Base-by-base conservation (phyloP, 768 basidiomycete species). In the Suillus paluster region DNA sequence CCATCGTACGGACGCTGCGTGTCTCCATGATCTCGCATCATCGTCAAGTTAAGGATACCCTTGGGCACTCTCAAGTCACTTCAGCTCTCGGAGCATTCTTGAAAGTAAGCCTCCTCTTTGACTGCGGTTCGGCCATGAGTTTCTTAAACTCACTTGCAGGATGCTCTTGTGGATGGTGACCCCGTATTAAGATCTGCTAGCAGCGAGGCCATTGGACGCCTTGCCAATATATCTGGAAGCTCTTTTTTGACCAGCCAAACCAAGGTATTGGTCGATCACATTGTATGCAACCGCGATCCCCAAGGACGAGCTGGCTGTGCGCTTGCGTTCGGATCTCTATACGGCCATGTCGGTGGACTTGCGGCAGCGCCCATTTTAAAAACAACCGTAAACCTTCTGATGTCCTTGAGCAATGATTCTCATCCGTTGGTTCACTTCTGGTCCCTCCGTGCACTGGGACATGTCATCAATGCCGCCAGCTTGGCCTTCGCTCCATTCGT, bases 381-480 rank as follows among this genome's bases (percentile, higher is more conserved):
- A 75, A 97, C 96, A 1, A 94, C 96, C 0, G 92, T 97, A 64
- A 95, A 97, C 70, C 89, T 99, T 49, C 81, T 98, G 41, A 93
- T 97, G 87, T 97, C 96, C 0, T 84, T 99, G 21, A 88, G 91
- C 74, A 95, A 92, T 63, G 97, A 99, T 73, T 95, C 97, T 0
- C 97, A 99, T 72, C 97, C 97, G 0, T 84, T 95, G 36, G 97
- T 98, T 7, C 97, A 99, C 74, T 97, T 91, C 70, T 96, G 92
- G 88, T 90, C 97, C 3, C 79, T 98, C 64, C 88, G 85, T 53
- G 92, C 97, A 1, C 80, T 99, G 34, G 86, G 90, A 7, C 83
- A 86, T 17, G 96, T 99, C 61, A 90, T 97, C 72, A 89, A 93
- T 70, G 90, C 96, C 4, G 95, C 97, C 4, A 95, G 92, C 75